These are phyloP conservation scores for Eucalyptus viminalis DNA, from an alignment of 345 rosid species.

Conservation along the genomic window DNA sequence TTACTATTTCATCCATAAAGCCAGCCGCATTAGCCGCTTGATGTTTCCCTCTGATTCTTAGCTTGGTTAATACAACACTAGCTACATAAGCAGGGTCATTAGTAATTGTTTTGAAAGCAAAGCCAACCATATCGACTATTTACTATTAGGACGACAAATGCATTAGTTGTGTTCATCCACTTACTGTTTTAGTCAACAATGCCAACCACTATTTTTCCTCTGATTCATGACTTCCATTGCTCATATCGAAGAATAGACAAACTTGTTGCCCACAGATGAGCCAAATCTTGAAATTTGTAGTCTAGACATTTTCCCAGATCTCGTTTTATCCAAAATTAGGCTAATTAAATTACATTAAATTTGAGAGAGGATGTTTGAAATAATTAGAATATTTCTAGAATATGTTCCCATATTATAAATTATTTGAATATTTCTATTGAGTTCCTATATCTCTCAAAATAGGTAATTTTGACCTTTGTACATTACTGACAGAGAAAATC, in stretches of 20 bases:
- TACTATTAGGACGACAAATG: neutral
- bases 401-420: too few relatives aligned
- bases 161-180: neutral
- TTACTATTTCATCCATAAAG: neutral
- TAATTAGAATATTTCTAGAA: neutral
- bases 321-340: neutral
- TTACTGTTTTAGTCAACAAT: neutral
- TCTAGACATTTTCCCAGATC: neutral
- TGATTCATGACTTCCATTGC: neutral
- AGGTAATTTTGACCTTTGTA: neutral
- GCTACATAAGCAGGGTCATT: neutral
- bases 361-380: neutral
- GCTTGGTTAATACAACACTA: neutral
- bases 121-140: neutral
- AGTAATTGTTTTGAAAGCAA: neutral
- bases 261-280: accelerated
- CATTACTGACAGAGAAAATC: accelerated
- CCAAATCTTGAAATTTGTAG: neutral
- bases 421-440: neutral
- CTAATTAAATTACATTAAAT: neutral
- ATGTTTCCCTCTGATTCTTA: neutral
- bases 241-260: neutral
- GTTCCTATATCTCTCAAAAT: neutral
- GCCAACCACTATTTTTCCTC: neutral
- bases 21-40: neutral